phyloP scores from a whole-genome alignment of 768 basidiomycete species.

The Coprinopsis strossmayeri region DNA sequence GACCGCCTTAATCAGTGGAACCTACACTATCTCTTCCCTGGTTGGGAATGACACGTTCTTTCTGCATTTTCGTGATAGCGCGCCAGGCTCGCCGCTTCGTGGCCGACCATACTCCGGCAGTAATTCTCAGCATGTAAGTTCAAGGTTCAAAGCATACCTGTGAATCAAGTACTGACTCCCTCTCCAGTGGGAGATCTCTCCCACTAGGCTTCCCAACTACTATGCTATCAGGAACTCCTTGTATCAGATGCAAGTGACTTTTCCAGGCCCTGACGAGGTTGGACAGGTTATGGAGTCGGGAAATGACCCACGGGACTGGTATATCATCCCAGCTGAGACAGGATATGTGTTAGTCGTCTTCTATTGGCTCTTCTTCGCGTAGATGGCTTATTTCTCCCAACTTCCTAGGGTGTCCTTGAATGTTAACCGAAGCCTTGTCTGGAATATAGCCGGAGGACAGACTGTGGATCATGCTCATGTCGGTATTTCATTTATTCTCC shows the following conservation, averaged over 20 bases:
- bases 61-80: slow-evolving; percentile 1
- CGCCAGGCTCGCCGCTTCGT: not conserved
- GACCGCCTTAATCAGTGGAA: not conserved
- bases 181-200: not conserved
- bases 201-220: not conserved
- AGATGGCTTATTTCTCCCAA: not conserved
- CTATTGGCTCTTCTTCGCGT: not conserved
- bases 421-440: not conserved
- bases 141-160: not conserved
- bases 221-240: not conserved
- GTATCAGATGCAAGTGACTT: slow-evolving; percentile 1
- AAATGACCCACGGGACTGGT: not conserved
- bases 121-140: not conserved
- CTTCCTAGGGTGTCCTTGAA: not conserved
- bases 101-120: not conserved
- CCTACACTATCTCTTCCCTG: slow-evolving; percentile 3
- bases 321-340: not conserved
- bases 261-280: not conserved
- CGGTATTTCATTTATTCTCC: not conserved
- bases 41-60: not conserved
- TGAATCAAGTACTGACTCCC: not conserved
- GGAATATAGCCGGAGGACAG: slow-evolving; percentile 3
- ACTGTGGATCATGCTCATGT: not conserved
- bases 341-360: not conserved
- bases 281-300: not conserved